phyloP scores from a whole-genome alignment of 495 filamentous ascomycete species.

The Cetradonia linearis region DNA sequence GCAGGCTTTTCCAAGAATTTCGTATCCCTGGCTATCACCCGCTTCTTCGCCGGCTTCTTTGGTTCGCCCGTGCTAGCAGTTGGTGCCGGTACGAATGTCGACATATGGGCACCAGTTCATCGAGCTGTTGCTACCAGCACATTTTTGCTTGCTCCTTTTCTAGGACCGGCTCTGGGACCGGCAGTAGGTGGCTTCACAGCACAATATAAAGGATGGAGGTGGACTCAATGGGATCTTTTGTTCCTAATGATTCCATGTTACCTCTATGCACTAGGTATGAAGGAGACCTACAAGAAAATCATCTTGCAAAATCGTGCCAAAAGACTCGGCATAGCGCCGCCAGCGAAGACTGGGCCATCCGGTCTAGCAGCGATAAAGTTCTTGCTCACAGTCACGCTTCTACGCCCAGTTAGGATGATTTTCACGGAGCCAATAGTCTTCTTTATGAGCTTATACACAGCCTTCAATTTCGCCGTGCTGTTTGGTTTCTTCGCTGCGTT shows the following conservation, averaged over 20 bases:
- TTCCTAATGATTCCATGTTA: conserved; percentile 38
- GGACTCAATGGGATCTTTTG: conserved; percentile 48
- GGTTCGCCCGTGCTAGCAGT: conserved; percentile 45
- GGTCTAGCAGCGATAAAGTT: conserved; percentile 33
- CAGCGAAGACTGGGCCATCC: conserved; percentile 29
- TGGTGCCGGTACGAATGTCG: conserved; percentile 44
- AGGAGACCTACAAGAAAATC: conserved; percentile 56
- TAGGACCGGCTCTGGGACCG: conserved; percentile 48
- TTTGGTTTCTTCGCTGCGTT: conserved; percentile 59
- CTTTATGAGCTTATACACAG: conserved; percentile 49
- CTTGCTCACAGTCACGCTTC: conserved; percentile 45
- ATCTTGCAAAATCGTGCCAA: conserved; percentile 45
- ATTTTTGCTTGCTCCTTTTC: conserved; percentile 48
- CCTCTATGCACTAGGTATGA: conserved; percentile 31
- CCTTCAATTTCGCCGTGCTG: conserved; percentile 54
- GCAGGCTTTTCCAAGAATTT: conserved; percentile 48
- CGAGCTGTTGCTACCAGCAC: conserved; percentile 37
- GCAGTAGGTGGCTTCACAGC: conserved; percentile 54
- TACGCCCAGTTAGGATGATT: conserved; percentile 56
- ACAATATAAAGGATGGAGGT: conserved; percentile 49
- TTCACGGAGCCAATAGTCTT: conserved; percentile 55
- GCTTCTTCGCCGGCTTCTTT: conserved; percentile 52
- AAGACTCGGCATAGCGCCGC: conserved; percentile 31
- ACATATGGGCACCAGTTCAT: conserved; percentile 39
- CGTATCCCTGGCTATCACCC: conserved; percentile 43